phyloP scores from a whole-genome alignment of 257 asterid genomes.

The Gentiana straminea region DNA sequence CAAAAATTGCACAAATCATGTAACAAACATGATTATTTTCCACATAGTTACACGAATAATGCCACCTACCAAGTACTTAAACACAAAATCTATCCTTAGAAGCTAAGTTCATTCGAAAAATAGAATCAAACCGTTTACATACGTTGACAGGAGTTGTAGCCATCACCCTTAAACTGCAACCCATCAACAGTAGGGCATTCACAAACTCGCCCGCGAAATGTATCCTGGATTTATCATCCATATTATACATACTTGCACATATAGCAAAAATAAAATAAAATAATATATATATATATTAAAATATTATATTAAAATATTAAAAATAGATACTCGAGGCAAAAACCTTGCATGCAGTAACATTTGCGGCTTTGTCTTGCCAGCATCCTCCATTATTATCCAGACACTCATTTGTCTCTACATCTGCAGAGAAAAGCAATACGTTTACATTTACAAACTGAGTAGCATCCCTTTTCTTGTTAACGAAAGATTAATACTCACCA shows the following conservation, averaged over 20 bases:
- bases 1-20: not conserved
- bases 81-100: too few relatives aligned
- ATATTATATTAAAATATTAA: not conserved
- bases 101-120: not conserved
- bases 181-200: slow-evolving; percentile 73
- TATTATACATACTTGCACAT: slow-evolving; percentile 1
- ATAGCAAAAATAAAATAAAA: not conserved
- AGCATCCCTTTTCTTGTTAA: slow-evolving; percentile 1
- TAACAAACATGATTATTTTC: too few relatives aligned
- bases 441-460: not conserved
- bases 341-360: slow-evolving; percentile 76
- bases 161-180: slow-evolving; percentile 74
- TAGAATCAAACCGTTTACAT: slow-evolving; percentile 7
- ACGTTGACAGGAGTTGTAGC: slow-evolving; percentile 63
- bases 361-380: slow-evolving; percentile 61
- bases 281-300: not conserved
- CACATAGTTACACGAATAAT: not conserved
- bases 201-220: slow-evolving; percentile 76
- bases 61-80: not conserved
- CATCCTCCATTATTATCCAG: slow-evolving; percentile 76
- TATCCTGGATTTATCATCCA: slow-evolving; percentile 36
- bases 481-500: slow-evolving; percentile 30
- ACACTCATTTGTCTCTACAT: slow-evolving; percentile 74
- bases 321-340: slow-evolving; percentile 8
- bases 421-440: slow-evolving; percentile 24